Evolutionary conservation across 768 basidiomycete genomes (phyloP), one percentile per base, ranked within the genome.

Genomic region (Suillus plorans): DNA sequence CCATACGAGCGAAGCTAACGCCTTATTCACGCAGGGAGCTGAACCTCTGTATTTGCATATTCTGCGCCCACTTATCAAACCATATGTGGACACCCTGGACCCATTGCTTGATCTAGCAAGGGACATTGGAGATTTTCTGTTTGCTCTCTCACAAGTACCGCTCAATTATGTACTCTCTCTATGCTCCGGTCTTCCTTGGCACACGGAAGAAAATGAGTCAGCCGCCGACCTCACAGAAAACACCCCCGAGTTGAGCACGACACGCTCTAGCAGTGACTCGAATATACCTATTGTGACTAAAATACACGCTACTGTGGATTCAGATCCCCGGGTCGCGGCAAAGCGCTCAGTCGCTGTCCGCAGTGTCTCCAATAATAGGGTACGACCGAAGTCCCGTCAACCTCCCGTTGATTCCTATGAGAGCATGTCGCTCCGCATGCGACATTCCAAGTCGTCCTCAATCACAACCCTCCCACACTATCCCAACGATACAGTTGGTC

Each of bases 31-130:
- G 8, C 69, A 95, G 93, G 92, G 91, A 34, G 91, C 94, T 36
- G 94, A 95, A 76, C 94, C 93, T 8, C 84, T 95, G 53, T 92
- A 86, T 70, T 80, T 95, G 22, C 90, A 95, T 73, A 75, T 94
- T 63, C 82, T 95, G 13, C 90, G 93, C 22, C 93, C 94, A 18
- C 71, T 90, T 39, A 74, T 94, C 69, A 90, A 88, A 71, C 93
- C 93, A 7, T 91, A 95, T 69, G 82, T 85, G 16, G 69, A 79
- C 6, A 83, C 88, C 1, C 76, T 94, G 42, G 93, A 95, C 71
- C 79, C 85, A 18, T 63, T 83, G 14, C 79, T 93, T 36, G 89
- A 91, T 62, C 66, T 90, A 31, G 75, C 81, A 44, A 82, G 85
- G 60, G 85, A 88, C 74, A 69, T 88, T 53, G 88, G 89, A 25